phyloP scores from a whole-genome alignment of 2,329 filamentous ascomycete genomes.

The Colletotrichum nymphaeae region DNA sequence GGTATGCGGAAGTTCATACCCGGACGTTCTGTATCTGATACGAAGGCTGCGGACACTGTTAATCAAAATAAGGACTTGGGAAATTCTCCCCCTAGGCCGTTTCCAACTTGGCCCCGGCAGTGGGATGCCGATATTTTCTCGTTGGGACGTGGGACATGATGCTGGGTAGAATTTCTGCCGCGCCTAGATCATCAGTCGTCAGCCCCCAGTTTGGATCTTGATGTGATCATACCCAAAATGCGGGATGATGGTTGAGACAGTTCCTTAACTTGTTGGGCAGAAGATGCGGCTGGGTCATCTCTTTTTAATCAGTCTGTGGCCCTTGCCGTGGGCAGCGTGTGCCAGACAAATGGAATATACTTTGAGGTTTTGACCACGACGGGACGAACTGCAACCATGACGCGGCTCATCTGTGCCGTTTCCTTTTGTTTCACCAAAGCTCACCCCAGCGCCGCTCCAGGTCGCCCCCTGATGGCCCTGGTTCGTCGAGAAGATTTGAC shows the following conservation, averaged over 20 bases:
- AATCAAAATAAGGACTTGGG: conserved; percentile 1
- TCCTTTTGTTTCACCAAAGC: conserved; percentile 24
- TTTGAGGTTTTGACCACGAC: neutral
- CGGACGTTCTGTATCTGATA: neutral
- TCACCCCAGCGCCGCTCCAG: neutral
- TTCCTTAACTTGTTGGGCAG: neutral
- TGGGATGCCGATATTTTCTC: conserved; percentile 1
- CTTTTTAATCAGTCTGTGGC: neutral
- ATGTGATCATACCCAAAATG: neutral
- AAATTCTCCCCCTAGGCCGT: neutral
- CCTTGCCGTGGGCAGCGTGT: conserved; percentile 3
- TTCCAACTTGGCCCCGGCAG: neutral
- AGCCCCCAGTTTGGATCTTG: neutral
- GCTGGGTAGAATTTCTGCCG: neutral
- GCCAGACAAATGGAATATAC: conserved; percentile 1
- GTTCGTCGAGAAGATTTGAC: neutral
- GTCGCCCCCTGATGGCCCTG: neutral
- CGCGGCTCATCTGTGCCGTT: conserved; percentile 19
- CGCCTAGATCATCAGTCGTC: neutral
- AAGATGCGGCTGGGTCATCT: neutral
- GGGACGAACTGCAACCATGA: conserved; percentile 19
- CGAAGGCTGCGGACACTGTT: neutral
- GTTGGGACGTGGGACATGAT: neutral
- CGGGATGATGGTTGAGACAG: neutral
- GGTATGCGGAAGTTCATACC: neutral